A percentile compares a stretch with the other conserved stretches of the same genome.
These are phyloP conservation scores for Cicer cuneatum DNA, from an alignment of 306 rosid species.

Conservation along the genomic window DNA sequence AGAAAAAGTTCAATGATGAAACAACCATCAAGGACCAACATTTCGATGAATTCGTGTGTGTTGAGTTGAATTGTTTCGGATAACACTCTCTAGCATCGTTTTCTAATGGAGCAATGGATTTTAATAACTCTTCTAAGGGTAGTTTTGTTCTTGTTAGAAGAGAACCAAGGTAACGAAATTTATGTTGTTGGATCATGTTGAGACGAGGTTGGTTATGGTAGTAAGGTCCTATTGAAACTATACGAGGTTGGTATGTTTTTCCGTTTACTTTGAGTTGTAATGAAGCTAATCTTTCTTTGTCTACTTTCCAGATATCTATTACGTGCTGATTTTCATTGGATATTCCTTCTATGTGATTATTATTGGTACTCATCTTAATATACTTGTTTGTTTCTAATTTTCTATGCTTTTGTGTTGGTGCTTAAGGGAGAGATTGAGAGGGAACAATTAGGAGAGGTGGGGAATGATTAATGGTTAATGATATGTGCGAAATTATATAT, in stretches of 20 bases:
- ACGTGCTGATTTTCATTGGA: conserved; percentile 12
- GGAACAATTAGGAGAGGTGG: too few relatives aligned
- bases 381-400: background rate
- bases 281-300: conserved; percentile 46
- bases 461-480: too few relatives aligned
- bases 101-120: conserved; percentile 49
- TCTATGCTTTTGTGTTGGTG: background rate
- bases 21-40: conserved; percentile 75
- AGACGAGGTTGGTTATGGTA: conserved; percentile 51
- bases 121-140: conserved; percentile 31
- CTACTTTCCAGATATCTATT: conserved; percentile 42
- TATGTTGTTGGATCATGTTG: conserved; percentile 67
- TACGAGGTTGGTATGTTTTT: conserved; percentile 62
- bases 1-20: conserved; percentile 66
- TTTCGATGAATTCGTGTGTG: conserved; percentile 52
- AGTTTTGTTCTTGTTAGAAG: conserved; percentile 47
- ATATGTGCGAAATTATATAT: too few relatives aligned
- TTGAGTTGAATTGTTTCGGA: conserved; percentile 50
- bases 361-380: conserved; percentile 36
- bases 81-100: conserved; percentile 58
- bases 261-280: conserved; percentile 57
- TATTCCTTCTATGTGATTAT: conserved; percentile 7
- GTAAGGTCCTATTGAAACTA: conserved; percentile 76
- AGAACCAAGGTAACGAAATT: conserved; percentile 59
- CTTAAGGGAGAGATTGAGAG: background rate